These are phyloP conservation scores for Primulina huaijiensis DNA, from an alignment of 257 asterid genomes.

Conservation along the genomic window DNA sequence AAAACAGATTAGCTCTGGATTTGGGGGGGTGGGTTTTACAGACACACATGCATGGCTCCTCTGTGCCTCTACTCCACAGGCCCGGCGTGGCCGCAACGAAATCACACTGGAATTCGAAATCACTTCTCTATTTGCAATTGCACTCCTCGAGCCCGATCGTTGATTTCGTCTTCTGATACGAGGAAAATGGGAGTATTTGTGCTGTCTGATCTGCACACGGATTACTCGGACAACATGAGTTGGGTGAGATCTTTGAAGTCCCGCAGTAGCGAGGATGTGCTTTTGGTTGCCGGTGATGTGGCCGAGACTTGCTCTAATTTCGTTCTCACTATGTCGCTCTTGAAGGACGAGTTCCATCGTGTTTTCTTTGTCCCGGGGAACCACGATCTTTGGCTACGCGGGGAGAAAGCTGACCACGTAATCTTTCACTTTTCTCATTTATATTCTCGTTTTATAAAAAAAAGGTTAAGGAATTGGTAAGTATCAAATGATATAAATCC, in stretches of 20 bases:
- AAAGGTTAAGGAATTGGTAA: too few relatives aligned
- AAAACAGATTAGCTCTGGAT: too few relatives aligned
- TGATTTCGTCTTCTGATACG: not conserved
- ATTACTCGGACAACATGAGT: slow-evolving; percentile 63
- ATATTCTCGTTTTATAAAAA: too few relatives aligned
- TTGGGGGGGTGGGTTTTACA: too few relatives aligned
- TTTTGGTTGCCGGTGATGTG: slow-evolving; percentile 85
- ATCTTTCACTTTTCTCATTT: slow-evolving; percentile 16
- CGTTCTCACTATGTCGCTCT: slow-evolving; percentile 55
- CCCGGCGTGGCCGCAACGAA: too few relatives aligned
- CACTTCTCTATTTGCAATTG: not conserved
- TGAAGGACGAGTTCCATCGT: slow-evolving; percentile 61
- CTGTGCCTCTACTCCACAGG: too few relatives aligned
- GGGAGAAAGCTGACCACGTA: slow-evolving; percentile 48
- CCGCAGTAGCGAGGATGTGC: slow-evolving; percentile 39
- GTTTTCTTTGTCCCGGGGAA: slow-evolving; percentile 87
- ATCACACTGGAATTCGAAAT: not conserved
- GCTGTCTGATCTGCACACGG: slow-evolving; percentile 87
- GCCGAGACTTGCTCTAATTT: slow-evolving; percentile 72
- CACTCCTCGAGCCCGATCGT: not conserved
- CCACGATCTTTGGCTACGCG: slow-evolving; percentile 87
- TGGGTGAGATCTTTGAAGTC: slow-evolving; percentile 54
- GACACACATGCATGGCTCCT: too few relatives aligned
- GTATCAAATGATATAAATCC: too few relatives aligned
- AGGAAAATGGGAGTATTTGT: slow-evolving; percentile 38